These are phyloP conservation scores for Tolypocladium album DNA, from an alignment of 2,329 filamentous ascomycete species.

Conservation along the genomic window DNA sequence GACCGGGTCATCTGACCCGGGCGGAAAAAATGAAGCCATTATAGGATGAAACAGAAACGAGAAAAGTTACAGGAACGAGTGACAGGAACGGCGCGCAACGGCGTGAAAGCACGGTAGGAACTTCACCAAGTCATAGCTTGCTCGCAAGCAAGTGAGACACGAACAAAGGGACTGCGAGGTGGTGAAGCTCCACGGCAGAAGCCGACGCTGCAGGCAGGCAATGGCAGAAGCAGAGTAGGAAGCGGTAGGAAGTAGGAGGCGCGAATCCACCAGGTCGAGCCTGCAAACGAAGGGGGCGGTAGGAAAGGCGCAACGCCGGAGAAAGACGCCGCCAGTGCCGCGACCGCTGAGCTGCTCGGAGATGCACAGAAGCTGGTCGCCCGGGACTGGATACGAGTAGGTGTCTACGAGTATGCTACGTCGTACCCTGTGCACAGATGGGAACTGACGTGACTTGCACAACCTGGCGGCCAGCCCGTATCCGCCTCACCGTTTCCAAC, in stretches of 20 bases:
- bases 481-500: neutral
- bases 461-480: neutral
- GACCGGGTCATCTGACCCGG: slow-evolving; percentile 15
- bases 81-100: neutral
- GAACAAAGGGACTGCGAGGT: neutral
- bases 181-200: neutral
- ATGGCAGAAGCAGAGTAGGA: neutral
- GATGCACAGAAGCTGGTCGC: neutral
- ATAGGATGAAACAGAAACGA: neutral
- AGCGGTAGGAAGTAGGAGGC: neutral
- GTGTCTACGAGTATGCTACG: neutral
- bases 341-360: neutral
- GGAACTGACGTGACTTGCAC: neutral
- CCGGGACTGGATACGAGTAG: neutral
- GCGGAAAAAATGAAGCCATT: slow-evolving; percentile 25
- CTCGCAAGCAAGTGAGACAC: neutral
- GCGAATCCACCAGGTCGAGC: neutral
- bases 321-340: neutral
- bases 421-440: neutral
- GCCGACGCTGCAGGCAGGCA: neutral
- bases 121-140: neutral
- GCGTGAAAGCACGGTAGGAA: neutral
- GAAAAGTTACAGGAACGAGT: neutral
- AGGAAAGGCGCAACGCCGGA: neutral
- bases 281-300: too few species aligned